Evolutionary conservation across 2,329 filamentous ascomycete genomes (phyloP), one percentile per base, ranked within the genome.

Genomic region (Beauveria caledonica): DNA sequence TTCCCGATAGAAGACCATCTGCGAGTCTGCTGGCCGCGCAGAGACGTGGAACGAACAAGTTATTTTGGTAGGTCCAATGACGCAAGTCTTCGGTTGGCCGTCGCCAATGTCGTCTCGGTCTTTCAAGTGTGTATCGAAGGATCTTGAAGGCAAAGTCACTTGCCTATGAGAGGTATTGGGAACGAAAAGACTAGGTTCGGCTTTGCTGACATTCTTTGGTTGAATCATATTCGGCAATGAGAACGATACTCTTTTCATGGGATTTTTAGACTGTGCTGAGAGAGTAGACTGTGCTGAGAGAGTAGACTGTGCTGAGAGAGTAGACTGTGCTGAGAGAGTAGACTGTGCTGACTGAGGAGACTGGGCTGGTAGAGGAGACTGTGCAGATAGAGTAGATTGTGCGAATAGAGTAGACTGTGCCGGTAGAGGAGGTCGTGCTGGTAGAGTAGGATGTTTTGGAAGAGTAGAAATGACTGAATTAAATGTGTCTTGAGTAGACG

Each of bases 121-220:
- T 44, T 10, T 13, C 7, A 9, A 5, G 9, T 11, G 7, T 17
- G 11, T 15, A 15, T 36, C 33, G 13, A 6, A 15, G 10, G 33
- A 36, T 8, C 5, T 40, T 17, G 55, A 42, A 10, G 21, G 15
- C 8, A 17, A 25, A 11, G 23, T 17, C 3, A 7, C 9, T n/a
- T 23, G 55, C 9, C 19, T 42, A n/a, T 51, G 27, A 23, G 39
- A 23, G 19, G 11, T 29, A 11, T 59, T 27, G 5, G 46, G 10
- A 5, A 59, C 57, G 19, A 59, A 59, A 17, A 59, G 48, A 15
- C 57, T 59, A 25, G 39, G 19, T 40, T 59, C 57, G 6, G 25
- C n/a, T 40, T 23, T 40, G 25, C 19, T 42, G 27, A 27, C 27
- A 5, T 13, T 4, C 23, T 23, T 45, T 25, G 39, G 9, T 48